phyloP scores from a whole-genome alignment of 768 basidiomycete genomes.

The Termitomyces sp. region DNA sequence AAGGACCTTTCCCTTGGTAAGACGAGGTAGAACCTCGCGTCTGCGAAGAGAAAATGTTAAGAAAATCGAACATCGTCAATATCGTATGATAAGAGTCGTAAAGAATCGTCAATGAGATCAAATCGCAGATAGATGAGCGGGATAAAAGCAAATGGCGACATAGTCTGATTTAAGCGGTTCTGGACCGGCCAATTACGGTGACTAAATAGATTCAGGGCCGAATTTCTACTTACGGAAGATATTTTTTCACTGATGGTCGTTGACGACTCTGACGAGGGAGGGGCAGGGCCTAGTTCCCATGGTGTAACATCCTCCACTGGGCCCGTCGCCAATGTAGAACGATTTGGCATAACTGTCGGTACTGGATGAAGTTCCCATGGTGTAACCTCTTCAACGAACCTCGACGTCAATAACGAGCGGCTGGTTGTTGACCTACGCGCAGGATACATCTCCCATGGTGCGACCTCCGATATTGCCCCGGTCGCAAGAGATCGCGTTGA shows the following conservation, averaged over 20 bases:
- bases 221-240: constrained; percentile 16
- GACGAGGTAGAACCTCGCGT: constrained; percentile 22
- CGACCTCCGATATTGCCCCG: constrained; percentile 22
- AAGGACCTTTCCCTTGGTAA: constrained; percentile 15
- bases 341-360: constrained; percentile 14
- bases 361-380: constrained; percentile 26
- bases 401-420: constrained; percentile 18
- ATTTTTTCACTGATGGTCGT: constrained; percentile 9
- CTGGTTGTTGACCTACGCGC: constrained; percentile 11
- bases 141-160: constrained; percentile 3
- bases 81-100: constrained; percentile 9
- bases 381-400: constrained; percentile 22
- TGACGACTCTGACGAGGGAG: constrained; percentile 1
- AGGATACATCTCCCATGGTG: constrained; percentile 24
- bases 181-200: constrained; percentile 10
- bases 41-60: constrained; percentile 16
- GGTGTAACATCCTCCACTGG: constrained; percentile 23
- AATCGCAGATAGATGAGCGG: neutral
- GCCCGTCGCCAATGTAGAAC: constrained; percentile 20
- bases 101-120: constrained; percentile 1
- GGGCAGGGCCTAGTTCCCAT: constrained; percentile 26
- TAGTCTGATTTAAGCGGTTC: constrained; percentile 3
- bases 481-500: constrained; percentile 12
- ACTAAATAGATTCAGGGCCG: constrained; percentile 7
- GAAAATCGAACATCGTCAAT: constrained; percentile 7